Evolutionary conservation across 192 early-diverging fungal genomes (phyloP).

Genomic region (Umbelopsis sp.): DNA sequence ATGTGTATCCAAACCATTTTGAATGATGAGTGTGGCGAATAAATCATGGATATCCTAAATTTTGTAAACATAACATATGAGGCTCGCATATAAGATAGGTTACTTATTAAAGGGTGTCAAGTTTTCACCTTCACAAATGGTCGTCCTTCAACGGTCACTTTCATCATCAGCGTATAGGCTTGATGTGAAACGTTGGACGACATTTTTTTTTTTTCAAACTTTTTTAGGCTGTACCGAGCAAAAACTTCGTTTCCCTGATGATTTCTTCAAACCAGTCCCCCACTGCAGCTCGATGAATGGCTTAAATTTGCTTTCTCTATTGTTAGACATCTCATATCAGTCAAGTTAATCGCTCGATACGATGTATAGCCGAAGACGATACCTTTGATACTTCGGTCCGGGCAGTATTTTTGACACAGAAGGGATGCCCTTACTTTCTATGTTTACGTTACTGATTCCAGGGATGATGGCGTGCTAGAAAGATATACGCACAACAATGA

Average conservation of each 20-base stretch:
- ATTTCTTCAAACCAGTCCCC: no score
- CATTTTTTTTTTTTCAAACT: slow-evolving; percentile 14
- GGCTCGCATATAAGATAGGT: not conserved
- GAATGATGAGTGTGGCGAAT: slow-evolving; percentile 55
- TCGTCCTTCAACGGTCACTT: slow-evolving; percentile 55
- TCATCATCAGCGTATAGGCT: slow-evolving; percentile 53
- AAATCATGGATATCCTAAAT: slow-evolving; percentile 59
- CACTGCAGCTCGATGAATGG: no score
- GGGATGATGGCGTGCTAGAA: no score
- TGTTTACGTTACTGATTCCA: no score
- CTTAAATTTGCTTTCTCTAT: no score
- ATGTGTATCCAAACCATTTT: slow-evolving; percentile 49
- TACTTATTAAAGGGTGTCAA: not conserved
- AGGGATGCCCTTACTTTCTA: no score
- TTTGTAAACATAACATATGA: not conserved
- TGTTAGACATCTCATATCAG: no score
- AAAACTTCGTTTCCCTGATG: not conserved
- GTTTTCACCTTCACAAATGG: slow-evolving; percentile 57
- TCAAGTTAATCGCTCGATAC: no score
- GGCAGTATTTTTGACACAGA: no score
- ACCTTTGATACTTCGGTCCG: no score
- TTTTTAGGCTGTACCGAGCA: not conserved
- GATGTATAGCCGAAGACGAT: no score
- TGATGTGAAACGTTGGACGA: slow-evolving; percentile 35
- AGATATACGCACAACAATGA: no score